Evolutionary conservation across 495 filamentous ascomycete genomes (phyloP).

Genomic region (Neurospora sublineolata): DNA sequence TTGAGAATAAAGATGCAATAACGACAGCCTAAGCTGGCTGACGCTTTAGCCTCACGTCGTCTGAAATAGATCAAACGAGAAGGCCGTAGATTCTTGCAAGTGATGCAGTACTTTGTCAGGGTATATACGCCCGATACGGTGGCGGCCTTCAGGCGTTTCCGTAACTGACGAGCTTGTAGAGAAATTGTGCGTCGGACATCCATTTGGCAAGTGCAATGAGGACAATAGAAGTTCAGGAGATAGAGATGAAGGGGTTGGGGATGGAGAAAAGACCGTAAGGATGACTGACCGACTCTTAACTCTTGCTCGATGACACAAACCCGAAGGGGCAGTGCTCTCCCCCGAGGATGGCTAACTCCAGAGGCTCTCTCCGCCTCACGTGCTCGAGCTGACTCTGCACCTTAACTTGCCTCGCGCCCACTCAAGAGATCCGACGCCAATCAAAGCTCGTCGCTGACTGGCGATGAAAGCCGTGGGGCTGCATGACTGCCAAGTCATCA

Average conservation of each 20-base stretch:
- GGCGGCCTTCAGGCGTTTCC: background rate
- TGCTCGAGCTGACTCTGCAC: background rate
- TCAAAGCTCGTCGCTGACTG: background rate
- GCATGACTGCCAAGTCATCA: background rate
- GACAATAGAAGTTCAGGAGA: background rate
- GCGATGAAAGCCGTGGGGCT: too few species aligned
- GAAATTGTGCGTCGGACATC: background rate
- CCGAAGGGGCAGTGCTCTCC: background rate
- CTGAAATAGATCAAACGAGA: too few species aligned
- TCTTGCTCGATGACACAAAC: background rate
- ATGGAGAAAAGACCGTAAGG: background rate
- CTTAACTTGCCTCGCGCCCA: background rate
- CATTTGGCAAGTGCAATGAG: background rate
- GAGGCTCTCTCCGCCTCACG: background rate
- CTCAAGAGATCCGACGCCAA: background rate
- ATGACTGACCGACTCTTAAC: background rate
- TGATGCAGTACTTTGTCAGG: background rate
- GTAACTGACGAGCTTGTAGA: background rate
- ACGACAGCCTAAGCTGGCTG: background rate
- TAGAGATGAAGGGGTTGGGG: background rate
- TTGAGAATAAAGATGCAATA: background rate
- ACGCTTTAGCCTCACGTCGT: too few species aligned
- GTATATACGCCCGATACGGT: background rate
- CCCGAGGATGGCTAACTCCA: background rate
- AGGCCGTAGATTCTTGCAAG: background rate